Base-by-base conservation (phyloP, 768 basidiomycete genomes). In the Suillus ampliporus region DNA sequence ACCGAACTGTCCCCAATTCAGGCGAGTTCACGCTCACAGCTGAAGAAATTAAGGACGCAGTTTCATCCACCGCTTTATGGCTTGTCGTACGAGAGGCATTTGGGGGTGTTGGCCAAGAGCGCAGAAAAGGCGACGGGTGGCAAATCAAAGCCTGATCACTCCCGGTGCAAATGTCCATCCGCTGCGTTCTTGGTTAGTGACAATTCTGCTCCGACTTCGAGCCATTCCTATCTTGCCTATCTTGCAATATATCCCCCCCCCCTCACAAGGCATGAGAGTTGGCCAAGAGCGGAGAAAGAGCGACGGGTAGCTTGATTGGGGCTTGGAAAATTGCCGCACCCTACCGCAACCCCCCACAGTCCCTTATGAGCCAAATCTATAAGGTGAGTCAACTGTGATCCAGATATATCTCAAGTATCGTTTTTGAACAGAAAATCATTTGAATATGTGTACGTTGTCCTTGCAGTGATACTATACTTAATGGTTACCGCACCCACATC, bases 11-110 rank as follows among this genome's bases (percentile, higher is more conserved):
- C 57, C 44, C 66, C 19, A 62, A 62, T 21, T 53, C 62, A n/a
- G 71, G 74, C 41, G 88, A 86, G 34, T 21, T 46, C 3, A 31
- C 26, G 11, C 76, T 98, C 57, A 92, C 87, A 2, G 94, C 93
- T 51, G 95, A 97, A 77, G 94, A 96, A 75, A 89, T 97, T 76
- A 96, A 97, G 78, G 96, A 98, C 77, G 82, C 93, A 19, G 87
- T 97, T 61, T 92, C 90, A 68, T 89, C 87, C 44, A 97, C 93
- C 1, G 92, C 88, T 5, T 78, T 97, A 74, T 98, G 95, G 95
- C 76, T 98, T 57, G 89, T 95, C 21, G 94, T 96, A 3, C 82
- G 96, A 54, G 95, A 98, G 75, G 89, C 89, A n/a, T 93, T 97
- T 73, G 94, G 94, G 1, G 95, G 95, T 3, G 84, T 96, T 44